phyloP scores from a whole-genome alignment of 2,329 filamentous ascomycete genomes.

The Sclerotinia borealis region DNA sequence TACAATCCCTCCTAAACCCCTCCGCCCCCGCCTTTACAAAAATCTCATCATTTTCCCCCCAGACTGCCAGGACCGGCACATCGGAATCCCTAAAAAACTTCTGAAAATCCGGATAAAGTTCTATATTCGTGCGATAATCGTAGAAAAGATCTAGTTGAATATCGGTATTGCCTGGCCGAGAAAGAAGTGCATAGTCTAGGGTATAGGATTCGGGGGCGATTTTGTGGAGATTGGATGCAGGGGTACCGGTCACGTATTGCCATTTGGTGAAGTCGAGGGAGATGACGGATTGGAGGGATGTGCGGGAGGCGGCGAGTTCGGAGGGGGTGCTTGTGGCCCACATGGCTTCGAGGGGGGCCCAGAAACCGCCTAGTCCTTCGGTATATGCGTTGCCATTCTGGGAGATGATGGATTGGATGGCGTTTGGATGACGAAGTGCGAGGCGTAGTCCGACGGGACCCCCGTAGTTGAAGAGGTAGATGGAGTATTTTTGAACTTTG shows the following conservation, averaged over 20 bases:
- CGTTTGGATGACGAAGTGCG: constrained; percentile 42
- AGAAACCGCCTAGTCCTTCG: constrained; percentile 43
- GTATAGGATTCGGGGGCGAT: constrained; percentile 28
- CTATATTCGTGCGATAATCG: constrained; percentile 50
- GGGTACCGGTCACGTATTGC: constrained; percentile 23
- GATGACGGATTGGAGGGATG: constrained; percentile 7
- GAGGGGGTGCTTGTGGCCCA: constrained; percentile 17
- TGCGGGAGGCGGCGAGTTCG: constrained; percentile 15
- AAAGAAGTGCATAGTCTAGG: constrained; percentile 47
- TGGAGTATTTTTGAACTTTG: constrained; percentile 41
- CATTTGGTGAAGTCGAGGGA: constrained; percentile 21
- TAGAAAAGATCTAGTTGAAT: constrained; percentile 51
- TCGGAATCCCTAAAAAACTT: constrained; percentile 45
- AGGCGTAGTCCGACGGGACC: constrained; percentile 50
- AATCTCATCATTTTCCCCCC: constrained; percentile 51
- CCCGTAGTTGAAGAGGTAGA: constrained; percentile 61
- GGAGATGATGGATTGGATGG: constrained; percentile 46
- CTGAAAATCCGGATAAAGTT: constrained; percentile 49
- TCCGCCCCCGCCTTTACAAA: constrained; percentile 47
- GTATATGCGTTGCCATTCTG: constrained; percentile 58
- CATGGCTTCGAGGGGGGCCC: constrained; percentile 20
- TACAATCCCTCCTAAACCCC: constrained; percentile 45
- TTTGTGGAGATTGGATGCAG: background rate
- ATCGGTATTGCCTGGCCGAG: constrained; percentile 44
- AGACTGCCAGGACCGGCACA: constrained; percentile 50